Evolutionary conservation across 371 early-diverging fungal genomes (phyloP), one percentile per base, ranked within the genome.

Genomic region (Globomyces sp.): DNA sequence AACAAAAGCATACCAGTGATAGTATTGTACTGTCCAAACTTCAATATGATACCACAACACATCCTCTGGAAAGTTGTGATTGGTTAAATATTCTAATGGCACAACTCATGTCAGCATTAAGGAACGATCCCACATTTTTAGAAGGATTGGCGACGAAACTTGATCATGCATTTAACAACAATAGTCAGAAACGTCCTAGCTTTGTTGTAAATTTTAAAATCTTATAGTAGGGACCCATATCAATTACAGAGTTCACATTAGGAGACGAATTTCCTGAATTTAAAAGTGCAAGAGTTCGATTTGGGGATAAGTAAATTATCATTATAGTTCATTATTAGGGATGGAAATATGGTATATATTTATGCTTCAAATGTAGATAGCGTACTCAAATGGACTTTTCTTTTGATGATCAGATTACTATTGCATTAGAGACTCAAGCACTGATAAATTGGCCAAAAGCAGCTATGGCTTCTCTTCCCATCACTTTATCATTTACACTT

Each of bases 11-110:
- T 10, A 62, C 63, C 3, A 41, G 46, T 5, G 63, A 62, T 52
- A 70, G 73, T 13, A 73, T 73, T 48, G 72, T 80, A 34, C 68
- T 80, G 1, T 13, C 71, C 40, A 76, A 76, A 48, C 74, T 71
- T 2, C 44, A 59, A 10, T 80, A 78, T 52, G 71, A 74, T 45
- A 63, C 68, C 4, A 62, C 67, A 11, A 58, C 60, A 34, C 75
- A 80, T 68, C 73, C 68, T 36, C 85, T 90, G 0, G 97, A 96
- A 71, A 86, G 92, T 42, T 86, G 90, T 63, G 92, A 93, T 68
- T 96, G 97, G 97, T 85, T 95, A 52, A 95, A 92, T 57, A 93
- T 95, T 2, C 73, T 96, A 46, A 58, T 94, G 44, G 97, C 93
- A 0, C 94, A 94, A 75, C 80, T 87, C 0, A 86, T 95, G 43